phyloP scores from a whole-genome alignment of 352 stramenopile genomes.

The Globisporangium acanthophoron region DNA sequence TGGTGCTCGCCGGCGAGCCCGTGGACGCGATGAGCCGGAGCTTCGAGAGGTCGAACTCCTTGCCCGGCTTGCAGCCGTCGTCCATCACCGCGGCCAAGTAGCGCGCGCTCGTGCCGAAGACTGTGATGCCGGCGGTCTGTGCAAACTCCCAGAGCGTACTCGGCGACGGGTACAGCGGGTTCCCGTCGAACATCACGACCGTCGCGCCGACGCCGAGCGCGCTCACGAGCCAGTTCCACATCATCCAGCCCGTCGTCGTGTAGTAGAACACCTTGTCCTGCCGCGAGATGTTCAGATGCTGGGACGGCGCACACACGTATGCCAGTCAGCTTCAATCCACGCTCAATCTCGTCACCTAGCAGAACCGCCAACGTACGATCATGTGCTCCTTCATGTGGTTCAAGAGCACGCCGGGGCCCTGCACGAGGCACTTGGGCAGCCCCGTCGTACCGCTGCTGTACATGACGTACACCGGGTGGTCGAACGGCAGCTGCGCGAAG shows the following conservation, averaged over 20 bases:
- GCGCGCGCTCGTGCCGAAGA: conserved; percentile 72
- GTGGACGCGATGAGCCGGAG: conserved; percentile 66
- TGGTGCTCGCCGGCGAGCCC: conserved; percentile 65
- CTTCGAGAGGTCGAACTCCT: conserved; percentile 60
- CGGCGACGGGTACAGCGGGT: conserved; percentile 56
- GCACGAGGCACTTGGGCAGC: conserved; percentile 84
- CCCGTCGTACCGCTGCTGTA: conserved; percentile 85
- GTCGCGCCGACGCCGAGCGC: conserved; percentile 62
- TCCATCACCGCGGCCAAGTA: conserved; percentile 76
- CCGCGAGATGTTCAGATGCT: conserved; percentile 63
- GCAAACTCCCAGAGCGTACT: conserved; percentile 56
- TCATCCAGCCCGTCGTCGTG: conserved; percentile 84
- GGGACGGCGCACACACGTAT: background rate
- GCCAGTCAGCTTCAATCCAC: background rate
- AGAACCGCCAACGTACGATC: conserved; percentile 31
- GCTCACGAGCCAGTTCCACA: conserved; percentile 87
- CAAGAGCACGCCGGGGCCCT: conserved; percentile 66
- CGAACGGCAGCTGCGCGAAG: conserved; percentile 75
- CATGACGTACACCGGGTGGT: conserved; percentile 87
- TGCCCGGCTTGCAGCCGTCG: conserved; percentile 49
- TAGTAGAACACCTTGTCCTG: conserved; percentile 79
- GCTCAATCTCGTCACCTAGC: background rate
- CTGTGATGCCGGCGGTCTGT: conserved; percentile 46
- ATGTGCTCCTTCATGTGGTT: conserved; percentile 82
- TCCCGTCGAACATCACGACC: conserved; percentile 76